Evolutionary conservation across 2,329 filamentous ascomycete species (phyloP), one percentile per base, ranked within the genome.

Genomic region (Colletotrichum viniferum): DNA sequence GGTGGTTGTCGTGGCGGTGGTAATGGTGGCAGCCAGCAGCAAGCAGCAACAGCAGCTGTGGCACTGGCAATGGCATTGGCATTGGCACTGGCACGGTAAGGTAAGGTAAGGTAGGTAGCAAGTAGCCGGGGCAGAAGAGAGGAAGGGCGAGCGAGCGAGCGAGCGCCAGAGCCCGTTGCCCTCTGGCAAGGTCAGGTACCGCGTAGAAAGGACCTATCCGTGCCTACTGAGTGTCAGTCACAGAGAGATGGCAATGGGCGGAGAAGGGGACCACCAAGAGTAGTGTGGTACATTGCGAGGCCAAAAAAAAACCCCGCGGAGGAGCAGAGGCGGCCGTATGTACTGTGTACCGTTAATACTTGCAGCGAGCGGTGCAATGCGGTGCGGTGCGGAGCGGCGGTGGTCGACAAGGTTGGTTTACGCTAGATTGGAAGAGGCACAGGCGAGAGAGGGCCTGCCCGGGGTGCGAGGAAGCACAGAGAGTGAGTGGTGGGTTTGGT

Each of bases 341-440:
- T 61, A 61, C 28, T 30, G 36, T 13, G 58, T 61, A 61, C 28
- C 26, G 13, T 38, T 14, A 7, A 38, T 48, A 48, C 43, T 48
- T 48, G 43, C 43, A 48, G 43, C 43, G n/a, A 69, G 43, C 43
- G 56, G 66, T 63, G 48, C 43, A 14, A 34, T 52, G 55, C 36
- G 64, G 64, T 72, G 65, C 71, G 71, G 71, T 73, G 68, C 70
- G 63, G 34, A 14, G 63, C 26, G 55, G 21, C 28, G 26, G 48
- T 58, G 71, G 71, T 72, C 58, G 73, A 71, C 60, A 74, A 69
- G 70, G 76, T 76, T 66, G 68, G 55, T 28, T 77, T 74, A 21
- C 43, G 43, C 43, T 48, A 69, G 74, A 75, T 75, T 70, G 68
- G 64, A 67, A 68, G 69, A 75, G 69, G 76, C 62, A 76, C 62